Evolutionary conservation across 2,329 filamentous ascomycete species (phyloP).

Genomic region (Diaporthe batatas): DNA sequence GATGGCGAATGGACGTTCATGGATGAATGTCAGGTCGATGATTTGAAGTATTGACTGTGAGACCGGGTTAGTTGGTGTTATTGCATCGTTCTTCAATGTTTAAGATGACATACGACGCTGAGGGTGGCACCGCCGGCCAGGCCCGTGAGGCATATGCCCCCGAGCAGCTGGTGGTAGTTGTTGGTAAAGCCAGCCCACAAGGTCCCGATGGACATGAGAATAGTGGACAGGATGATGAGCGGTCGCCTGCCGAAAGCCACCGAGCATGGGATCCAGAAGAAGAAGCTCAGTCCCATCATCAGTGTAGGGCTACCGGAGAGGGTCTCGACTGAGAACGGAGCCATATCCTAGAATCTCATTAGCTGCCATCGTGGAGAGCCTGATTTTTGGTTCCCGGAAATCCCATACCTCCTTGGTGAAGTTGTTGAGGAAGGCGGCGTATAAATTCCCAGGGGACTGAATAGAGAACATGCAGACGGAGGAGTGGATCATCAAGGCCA

Average conservation of each 20-base stretch:
- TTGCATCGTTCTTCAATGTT: background rate
- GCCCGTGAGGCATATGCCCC: constrained; percentile 51
- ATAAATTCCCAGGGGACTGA: constrained; percentile 46
- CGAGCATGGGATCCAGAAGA: constrained; percentile 55
- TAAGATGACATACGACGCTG: constrained; percentile 46
- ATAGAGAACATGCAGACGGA: constrained; percentile 45
- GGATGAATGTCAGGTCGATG: constrained; percentile 56
- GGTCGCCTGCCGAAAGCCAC: constrained; percentile 54
- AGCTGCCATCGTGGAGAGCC: background rate
- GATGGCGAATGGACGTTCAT: constrained; percentile 52
- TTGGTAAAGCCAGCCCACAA: constrained; percentile 47
- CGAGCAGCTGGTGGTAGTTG: constrained; percentile 48
- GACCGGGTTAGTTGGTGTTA: background rate
- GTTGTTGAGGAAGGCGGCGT: constrained; percentile 42
- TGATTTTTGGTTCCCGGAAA: too few relatives aligned
- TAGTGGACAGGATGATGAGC: constrained; percentile 50
- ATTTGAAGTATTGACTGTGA: constrained; percentile 52
- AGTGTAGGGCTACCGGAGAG: constrained; percentile 49
- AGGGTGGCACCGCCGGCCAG: constrained; percentile 51
- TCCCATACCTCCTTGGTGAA: constrained; percentile 44
- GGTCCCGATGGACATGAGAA: constrained; percentile 48
- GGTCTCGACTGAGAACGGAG: constrained; percentile 47
- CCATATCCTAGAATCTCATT: constrained; percentile 43
- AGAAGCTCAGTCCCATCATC: constrained; percentile 52
- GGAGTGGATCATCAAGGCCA: constrained; percentile 43